Evolutionary conservation across 495 filamentous ascomycete species (phyloP), one percentile per base, ranked within the genome.

Genomic region (Penicillium robsamsonii): DNA sequence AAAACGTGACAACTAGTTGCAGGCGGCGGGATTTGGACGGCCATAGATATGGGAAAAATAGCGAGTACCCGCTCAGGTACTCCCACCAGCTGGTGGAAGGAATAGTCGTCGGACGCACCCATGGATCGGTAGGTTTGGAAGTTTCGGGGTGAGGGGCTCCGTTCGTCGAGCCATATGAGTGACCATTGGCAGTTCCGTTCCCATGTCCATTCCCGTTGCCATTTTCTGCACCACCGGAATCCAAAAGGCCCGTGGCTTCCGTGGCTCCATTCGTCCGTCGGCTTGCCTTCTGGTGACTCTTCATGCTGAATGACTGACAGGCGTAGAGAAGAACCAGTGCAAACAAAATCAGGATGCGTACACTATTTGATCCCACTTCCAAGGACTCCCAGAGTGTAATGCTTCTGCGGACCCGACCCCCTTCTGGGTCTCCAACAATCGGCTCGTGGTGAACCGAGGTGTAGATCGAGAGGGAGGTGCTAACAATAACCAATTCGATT

Each of bases 31-130:
- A 82, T 59, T 90, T 90, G 49, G 81, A 84, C 12, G 90, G 91
- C 91, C 91, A 96, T 42, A 96, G 81, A 64, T 96, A 96, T 0
- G 90, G 92, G 73, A 96, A 91, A 70, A 96, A 94, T 30, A 96
- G 77, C n/a, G 84, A 84, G 71, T 96, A 96, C 25, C 91, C 88
- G 57, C 84, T 83, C 50, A 93, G 74, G 66, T 98, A 98, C 68
- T 97, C 94, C 84, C 87, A 90, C 90, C 90, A 89, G 61, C 81
- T 89, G 17, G 86, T 85, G 5, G 84, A 81, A 5, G 85, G 85
- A 38, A 83, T 75, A 13, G 76, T 81, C n/a, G 80, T 83, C 10
- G 87, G 85, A 59, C 86, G 79, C 51, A 81, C 83, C 88, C 87
- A 91, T 11, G 71, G 71, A 55, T 79, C 76, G 38, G 71, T 50